Conservation (phyloP, 495 filamentous ascomycete species). For the Neurospora tetraspora region DNA sequence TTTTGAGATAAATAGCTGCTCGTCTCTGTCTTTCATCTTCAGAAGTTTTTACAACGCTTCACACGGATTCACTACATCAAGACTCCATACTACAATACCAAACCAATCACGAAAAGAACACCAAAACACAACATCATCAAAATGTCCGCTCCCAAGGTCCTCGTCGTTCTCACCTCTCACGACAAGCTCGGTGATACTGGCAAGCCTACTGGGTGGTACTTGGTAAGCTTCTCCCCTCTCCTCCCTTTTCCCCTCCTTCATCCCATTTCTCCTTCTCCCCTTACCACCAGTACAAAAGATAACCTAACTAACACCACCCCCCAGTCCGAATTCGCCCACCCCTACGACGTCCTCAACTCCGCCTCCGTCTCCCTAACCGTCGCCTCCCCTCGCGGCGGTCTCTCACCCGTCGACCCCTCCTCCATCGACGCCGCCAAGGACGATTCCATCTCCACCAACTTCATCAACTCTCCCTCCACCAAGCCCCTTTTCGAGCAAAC, state of each 20-base stretch:
- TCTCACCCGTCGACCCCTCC: conserved; percentile 53
- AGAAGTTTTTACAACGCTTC: not conserved
- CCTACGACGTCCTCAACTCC: conserved; percentile 45
- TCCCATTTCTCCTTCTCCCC: not conserved
- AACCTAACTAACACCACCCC: not conserved
- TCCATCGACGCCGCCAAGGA: conserved; percentile 52
- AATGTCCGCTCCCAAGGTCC: conserved; percentile 45
- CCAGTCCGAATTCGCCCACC: conserved; percentile 63
- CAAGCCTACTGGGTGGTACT: conserved; percentile 55
- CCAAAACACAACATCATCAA: conserved; percentile 4
- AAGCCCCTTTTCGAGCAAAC: conserved; percentile 55
- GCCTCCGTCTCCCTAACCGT: conserved; percentile 46
- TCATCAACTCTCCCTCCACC: conserved; percentile 36
- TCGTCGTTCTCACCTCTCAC: conserved; percentile 60
- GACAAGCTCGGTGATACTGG: conserved; percentile 40
- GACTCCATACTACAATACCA: not conserved
- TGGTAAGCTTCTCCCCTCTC: conserved; percentile 28
- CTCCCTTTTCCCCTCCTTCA: not conserved
- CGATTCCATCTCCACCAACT: conserved; percentile 44
- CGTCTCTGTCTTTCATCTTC: not conserved
- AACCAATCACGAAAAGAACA: not conserved
- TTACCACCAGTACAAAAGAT: not conserved
- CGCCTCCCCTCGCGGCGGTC: conserved; percentile 59
- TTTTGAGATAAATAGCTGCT: not conserved
- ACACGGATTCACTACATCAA: not conserved